Percentiles rank a stretch among this genome's conserved stretches.
phyloP scores from a whole-genome alignment of 257 asterid species.

The Nicotiana paniculata region DNA sequence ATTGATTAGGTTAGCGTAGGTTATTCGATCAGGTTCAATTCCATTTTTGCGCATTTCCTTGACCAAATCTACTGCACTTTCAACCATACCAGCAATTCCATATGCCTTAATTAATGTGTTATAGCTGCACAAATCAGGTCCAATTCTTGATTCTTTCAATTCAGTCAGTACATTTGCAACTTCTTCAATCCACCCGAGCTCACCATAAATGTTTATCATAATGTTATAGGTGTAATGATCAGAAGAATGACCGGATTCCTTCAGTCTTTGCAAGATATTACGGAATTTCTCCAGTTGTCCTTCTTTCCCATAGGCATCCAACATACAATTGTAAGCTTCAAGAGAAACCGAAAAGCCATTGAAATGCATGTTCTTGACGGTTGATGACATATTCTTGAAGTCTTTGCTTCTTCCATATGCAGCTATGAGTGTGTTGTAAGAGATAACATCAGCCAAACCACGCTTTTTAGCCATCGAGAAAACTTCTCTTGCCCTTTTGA shows the following conservation, averaged over 20 bases:
- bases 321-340: conserved; percentile 84
- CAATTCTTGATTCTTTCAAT: conserved; percentile 44
- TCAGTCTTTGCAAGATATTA: conserved; percentile 65
- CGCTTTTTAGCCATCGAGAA: conserved; percentile 64
- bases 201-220: conserved; percentile 73
- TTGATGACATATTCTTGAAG: conserved; percentile 68
- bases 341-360: conserved; percentile 83
- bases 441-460: conserved; percentile 59
- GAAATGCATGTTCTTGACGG: conserved; percentile 62
- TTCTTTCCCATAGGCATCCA: conserved; percentile 90
- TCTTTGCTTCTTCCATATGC: conserved; percentile 68
- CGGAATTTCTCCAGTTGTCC: conserved; percentile 87
- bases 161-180: conserved; percentile 46
- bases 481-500: conserved; percentile 57
- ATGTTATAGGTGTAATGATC: conserved; percentile 69
- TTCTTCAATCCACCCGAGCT: conserved; percentile 79
- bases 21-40: conserved; percentile 62
- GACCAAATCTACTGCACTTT: conserved; percentile 65
- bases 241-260: conserved; percentile 51
- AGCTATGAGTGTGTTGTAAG: conserved; percentile 84
- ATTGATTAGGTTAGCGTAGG: conserved; percentile 56
- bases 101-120: conserved; percentile 88
- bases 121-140: conserved; percentile 81
- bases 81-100: conserved; percentile 86
- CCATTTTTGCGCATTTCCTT: conserved; percentile 80